phyloP scores from a whole-genome alignment of 176 grass and related monocot species.

The Pontederia crassipes region DNA sequence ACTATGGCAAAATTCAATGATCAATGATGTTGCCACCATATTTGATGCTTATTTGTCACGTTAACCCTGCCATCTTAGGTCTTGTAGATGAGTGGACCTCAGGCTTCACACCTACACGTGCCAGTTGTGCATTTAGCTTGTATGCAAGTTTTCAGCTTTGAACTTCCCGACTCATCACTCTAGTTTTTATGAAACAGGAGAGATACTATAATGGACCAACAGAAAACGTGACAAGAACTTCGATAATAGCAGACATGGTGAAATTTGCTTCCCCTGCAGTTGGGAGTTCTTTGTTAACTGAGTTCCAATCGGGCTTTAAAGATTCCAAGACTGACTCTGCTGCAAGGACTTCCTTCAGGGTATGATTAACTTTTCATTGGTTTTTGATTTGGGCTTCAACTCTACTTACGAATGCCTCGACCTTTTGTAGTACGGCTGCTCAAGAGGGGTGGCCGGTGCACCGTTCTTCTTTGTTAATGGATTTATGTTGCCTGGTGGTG shows the following conservation, averaged over 20 bases:
- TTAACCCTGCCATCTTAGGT: neutral
- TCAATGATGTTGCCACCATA: neutral
- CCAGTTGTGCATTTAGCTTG: neutral
- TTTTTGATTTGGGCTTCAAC: neutral
- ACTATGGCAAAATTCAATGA: no score
- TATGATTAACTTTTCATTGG: conserved; percentile 6
- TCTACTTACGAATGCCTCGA: neutral
- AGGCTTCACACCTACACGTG: no score
- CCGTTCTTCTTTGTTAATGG: conserved; percentile 95
- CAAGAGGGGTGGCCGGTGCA: conserved; percentile 56
- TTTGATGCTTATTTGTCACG: no score
- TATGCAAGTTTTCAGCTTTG: neutral
- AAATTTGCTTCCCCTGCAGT: conserved; percentile 34
- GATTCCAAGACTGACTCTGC: conserved; percentile 45
- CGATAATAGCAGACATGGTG: conserved; percentile 39
- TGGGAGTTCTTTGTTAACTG: conserved; percentile 41
- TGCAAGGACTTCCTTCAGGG: conserved; percentile 79
- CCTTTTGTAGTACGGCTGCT: conserved; percentile 62
- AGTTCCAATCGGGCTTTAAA: conserved; percentile 62
- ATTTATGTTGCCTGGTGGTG: conserved; percentile 56
- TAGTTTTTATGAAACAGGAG: conserved; percentile 32
- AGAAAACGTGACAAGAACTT: conserved; percentile 28
- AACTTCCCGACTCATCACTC: neutral
- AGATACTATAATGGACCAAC: conserved; percentile 62
- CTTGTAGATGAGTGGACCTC: no score